Conservation (phyloP, 805 yeast species). For the Schwanniomyces vanrijiae region DNA sequence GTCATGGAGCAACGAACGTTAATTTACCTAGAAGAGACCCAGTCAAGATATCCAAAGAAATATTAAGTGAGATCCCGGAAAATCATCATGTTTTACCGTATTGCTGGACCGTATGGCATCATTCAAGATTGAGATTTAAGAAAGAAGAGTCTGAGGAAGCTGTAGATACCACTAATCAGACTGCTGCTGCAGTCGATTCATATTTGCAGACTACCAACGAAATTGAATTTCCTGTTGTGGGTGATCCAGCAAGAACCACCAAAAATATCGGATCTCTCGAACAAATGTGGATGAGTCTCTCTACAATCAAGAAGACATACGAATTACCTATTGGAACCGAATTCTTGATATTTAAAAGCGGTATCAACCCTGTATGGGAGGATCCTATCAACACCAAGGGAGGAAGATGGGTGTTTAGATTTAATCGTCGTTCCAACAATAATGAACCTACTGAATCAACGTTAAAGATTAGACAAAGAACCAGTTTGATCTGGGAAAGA, state of each 20-base stretch:
- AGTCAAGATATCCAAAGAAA: slow-evolving; percentile 31
- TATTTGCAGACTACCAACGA: slow-evolving; percentile 49
- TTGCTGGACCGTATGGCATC: slow-evolving; percentile 54
- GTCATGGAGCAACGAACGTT: slow-evolving; percentile 10
- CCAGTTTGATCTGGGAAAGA: slow-evolving; percentile 54
- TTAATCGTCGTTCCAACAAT: slow-evolving; percentile 33
- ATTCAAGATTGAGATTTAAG: slow-evolving; percentile 30
- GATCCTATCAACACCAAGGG: slow-evolving; percentile 61
- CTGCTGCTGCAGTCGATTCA: slow-evolving; percentile 35
- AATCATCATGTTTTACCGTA: slow-evolving; percentile 43
- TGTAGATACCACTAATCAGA: slow-evolving; percentile 12
- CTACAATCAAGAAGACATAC: slow-evolving; percentile 37
- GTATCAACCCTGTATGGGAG: slow-evolving; percentile 68
- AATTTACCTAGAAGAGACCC: slow-evolving; percentile 38
- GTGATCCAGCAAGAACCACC: slow-evolving; percentile 14
- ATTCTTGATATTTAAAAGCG: slow-evolving; percentile 56
- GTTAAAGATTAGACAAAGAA: slow-evolving; percentile 29
- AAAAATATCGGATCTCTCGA: slow-evolving; percentile 47
- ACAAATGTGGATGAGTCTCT: slow-evolving; percentile 50
- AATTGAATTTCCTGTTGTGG: slow-evolving; percentile 36
- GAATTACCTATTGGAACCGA: slow-evolving; percentile 50
- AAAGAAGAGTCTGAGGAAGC: slow-evolving; percentile 17
- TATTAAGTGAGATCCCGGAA: slow-evolving; percentile 22
- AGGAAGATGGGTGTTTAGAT: slow-evolving; percentile 62
- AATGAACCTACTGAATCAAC: slow-evolving; percentile 17